Evolutionary conservation across 805 yeast genomes (phyloP).

Genomic region (Nakazawaea holstii): DNA sequence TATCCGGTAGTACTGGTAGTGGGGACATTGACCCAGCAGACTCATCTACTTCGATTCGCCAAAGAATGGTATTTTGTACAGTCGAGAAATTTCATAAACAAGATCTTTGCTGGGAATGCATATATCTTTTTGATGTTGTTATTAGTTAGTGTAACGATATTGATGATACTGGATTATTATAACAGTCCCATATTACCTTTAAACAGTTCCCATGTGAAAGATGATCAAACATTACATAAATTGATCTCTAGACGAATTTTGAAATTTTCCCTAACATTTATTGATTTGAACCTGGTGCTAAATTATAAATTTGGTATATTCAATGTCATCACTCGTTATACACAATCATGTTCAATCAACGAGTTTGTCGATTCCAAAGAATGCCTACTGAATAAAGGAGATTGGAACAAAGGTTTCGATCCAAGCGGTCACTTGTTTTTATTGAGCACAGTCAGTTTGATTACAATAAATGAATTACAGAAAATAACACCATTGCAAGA

Average conservation of each 20-base stretch:
- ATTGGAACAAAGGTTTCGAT: constrained; percentile 48
- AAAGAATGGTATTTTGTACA: constrained; percentile 3
- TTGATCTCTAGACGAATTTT: not conserved
- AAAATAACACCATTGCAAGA: constrained; percentile 8
- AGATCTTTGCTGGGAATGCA: constrained; percentile 9
- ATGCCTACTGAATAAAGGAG: constrained; percentile 19
- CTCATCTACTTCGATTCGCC: constrained; percentile 1
- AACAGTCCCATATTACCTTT: not conserved
- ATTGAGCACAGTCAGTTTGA: constrained; percentile 34
- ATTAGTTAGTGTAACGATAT: not conserved
- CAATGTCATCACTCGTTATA: not conserved
- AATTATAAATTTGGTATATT: constrained; percentile 6
- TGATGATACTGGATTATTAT: not conserved
- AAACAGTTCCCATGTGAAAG: not conserved
- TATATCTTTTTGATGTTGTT: constrained; percentile 2
- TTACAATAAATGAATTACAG: constrained; percentile 31
- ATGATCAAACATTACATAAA: not conserved
- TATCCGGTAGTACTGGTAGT: constrained; percentile 2
- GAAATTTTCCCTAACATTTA: not conserved
- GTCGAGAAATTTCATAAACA: constrained; percentile 6
- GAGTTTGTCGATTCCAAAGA: not conserved
- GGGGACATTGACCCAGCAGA: constrained; percentile 6
- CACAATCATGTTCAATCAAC: constrained; percentile 3
- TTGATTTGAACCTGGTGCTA: constrained; percentile 1
- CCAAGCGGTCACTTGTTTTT: constrained; percentile 49